Evolutionary conservation across 2,329 filamentous ascomycete species (phyloP).

Genomic region (Cyclaneusma minus): DNA sequence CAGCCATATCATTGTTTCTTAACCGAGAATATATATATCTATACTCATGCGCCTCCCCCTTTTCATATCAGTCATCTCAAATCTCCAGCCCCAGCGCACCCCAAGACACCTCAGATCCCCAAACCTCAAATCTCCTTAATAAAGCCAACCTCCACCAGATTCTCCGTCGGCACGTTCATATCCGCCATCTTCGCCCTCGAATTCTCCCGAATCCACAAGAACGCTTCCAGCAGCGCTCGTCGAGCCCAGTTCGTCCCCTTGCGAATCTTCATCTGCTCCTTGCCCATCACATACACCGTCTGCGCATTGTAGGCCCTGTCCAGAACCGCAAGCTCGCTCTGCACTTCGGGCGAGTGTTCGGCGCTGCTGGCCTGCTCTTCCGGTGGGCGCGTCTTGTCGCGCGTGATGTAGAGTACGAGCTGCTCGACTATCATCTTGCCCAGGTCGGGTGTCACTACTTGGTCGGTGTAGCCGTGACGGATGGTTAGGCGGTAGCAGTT

Average conservation of each 20-base stretch:
- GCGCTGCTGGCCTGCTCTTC: constrained; percentile 4
- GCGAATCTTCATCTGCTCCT: constrained; percentile 41
- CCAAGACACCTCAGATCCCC: too few species aligned
- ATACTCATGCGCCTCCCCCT: too few species aligned
- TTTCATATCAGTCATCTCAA: too few species aligned
- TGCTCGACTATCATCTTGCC: constrained; percentile 42
- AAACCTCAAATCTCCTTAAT: constrained; percentile 43
- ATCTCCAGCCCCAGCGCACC: too few species aligned
- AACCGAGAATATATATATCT: too few species aligned
- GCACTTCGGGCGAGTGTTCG: constrained; percentile 11
- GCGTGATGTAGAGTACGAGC: constrained; percentile 32
- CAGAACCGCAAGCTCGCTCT: constrained; percentile 27
- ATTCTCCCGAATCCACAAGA: constrained; percentile 52
- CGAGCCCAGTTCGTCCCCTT: constrained; percentile 23
- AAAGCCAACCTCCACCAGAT: constrained; percentile 53
- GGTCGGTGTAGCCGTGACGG: constrained; percentile 59
- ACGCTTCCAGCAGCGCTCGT: constrained; percentile 32
- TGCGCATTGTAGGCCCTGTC: constrained; percentile 29
- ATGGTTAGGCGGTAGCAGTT: constrained; percentile 55
- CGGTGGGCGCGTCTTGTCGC: constrained; percentile 15
- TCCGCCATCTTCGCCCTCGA: constrained; percentile 51
- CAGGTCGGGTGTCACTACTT: constrained; percentile 50
- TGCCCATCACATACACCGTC: constrained; percentile 42
- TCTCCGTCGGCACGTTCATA: constrained; percentile 40
- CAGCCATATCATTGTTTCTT: too few species aligned